Conservation (phyloP, 805 yeast species). For the Saccharomyces kudriavzevii region DNA sequence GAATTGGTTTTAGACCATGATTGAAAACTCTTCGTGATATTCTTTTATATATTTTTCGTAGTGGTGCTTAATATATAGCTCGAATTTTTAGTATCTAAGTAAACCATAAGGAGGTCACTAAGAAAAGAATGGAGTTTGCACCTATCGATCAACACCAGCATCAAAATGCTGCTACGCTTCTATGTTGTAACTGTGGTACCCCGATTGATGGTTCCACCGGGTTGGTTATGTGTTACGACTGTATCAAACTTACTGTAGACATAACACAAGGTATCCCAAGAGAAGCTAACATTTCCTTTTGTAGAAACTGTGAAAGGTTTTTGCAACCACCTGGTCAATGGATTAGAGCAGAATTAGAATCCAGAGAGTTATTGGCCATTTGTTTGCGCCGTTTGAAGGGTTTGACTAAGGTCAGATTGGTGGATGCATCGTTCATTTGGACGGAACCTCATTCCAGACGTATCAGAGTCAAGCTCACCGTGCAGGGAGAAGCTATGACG, state of each 20-base stretch:
- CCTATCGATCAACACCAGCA: slow-evolving; percentile 30
- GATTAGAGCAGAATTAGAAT: slow-evolving; percentile 84
- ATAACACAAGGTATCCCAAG: slow-evolving; percentile 91
- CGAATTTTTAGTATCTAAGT: neutral
- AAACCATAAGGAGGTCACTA: neutral
- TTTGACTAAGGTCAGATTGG: slow-evolving; percentile 70
- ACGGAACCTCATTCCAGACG: slow-evolving; percentile 98
- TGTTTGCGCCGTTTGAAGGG: slow-evolving; percentile 86
- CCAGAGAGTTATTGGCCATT: slow-evolving; percentile 84
- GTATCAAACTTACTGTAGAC: slow-evolving; percentile 88
- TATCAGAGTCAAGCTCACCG: slow-evolving; percentile 81
- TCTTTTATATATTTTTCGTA: neutral
- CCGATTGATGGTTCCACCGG: slow-evolving; percentile 96
- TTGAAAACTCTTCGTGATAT: too few relatives aligned
- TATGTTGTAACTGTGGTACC: slow-evolving; percentile 97
- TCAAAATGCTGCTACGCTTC: slow-evolving; percentile 63
- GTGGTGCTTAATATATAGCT: neutral
- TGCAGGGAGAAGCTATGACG: slow-evolving; percentile 92
- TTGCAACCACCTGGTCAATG: slow-evolving; percentile 92
- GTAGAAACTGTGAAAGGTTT: slow-evolving; percentile 95
- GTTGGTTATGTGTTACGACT: slow-evolving; percentile 92
- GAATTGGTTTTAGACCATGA: neutral
- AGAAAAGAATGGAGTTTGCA: slow-evolving; percentile 29
- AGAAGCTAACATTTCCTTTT: slow-evolving; percentile 86
- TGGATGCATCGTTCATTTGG: slow-evolving; percentile 95